phyloP scores from a whole-genome alignment of 306 rosid species.

The Trifolium dubium region DNA sequence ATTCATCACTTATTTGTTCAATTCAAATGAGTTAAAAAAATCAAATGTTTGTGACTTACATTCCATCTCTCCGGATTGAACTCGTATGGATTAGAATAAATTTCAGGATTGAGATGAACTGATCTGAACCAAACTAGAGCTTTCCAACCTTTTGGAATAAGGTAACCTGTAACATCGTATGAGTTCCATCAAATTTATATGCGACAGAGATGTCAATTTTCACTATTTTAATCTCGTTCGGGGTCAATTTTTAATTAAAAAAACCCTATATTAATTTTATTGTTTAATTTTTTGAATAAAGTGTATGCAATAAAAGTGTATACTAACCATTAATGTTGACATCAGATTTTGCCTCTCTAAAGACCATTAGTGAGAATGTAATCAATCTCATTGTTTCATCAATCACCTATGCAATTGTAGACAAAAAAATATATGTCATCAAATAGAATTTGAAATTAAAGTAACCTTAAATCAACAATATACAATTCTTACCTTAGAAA shows the following conservation, averaged over 20 bases:
- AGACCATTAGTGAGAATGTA: constrained; percentile 66
- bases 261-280: neutral
- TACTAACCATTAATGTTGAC: constrained; percentile 65
- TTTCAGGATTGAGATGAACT: constrained; percentile 69
- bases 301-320: neutral
- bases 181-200: neutral
- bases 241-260: neutral
- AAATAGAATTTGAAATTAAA: neutral
- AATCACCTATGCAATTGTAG: constrained; percentile 52
- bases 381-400: constrained; percentile 75
- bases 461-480: neutral
- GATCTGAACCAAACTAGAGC: constrained; percentile 69
- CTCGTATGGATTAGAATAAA: constrained; percentile 63
- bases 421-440: neutral
- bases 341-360: constrained; percentile 73
- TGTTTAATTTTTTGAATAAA: neutral
- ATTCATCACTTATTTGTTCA: neutral
- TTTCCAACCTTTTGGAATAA: constrained; percentile 81
- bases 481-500: constrained; percentile 57
- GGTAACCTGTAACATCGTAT: constrained; percentile 53
- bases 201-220: too few relatives aligned
- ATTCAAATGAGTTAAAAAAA: neutral
- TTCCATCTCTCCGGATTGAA: constrained; percentile 75
- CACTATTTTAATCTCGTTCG: too few relatives aligned
- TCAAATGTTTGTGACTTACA: constrained; percentile 45